phyloP scores from a whole-genome alignment of 31 red algal species.

The Odonthalia washingtoniensis region DNA sequence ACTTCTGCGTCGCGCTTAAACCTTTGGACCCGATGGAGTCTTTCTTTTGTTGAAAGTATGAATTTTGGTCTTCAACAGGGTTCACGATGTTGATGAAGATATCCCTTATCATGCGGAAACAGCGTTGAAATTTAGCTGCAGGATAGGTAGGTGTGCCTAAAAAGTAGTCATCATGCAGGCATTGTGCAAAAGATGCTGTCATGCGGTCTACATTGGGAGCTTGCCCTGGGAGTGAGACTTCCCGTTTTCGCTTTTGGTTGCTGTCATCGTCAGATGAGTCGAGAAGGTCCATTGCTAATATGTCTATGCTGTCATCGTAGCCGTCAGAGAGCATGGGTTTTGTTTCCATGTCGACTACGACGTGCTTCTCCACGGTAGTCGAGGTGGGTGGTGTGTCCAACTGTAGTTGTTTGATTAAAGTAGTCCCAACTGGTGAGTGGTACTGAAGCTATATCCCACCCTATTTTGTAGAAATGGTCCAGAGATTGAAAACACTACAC shows the following conservation, averaged over 20 bases:
- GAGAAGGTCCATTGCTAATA: not conserved
- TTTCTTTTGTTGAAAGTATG: conserved; percentile 4
- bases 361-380: not conserved
- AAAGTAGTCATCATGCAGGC: not conserved
- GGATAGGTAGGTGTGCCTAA: not conserved
- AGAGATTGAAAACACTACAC: too few species aligned
- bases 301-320: not conserved
- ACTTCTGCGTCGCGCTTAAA: not conserved
- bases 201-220: not conserved
- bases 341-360: conserved; percentile 2
- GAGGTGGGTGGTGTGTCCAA: too few species aligned
- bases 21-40: conserved; percentile 1
- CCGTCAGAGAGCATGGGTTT: not conserved
- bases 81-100: not conserved
- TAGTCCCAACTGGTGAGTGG: too few species aligned
- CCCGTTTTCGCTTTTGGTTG: not conserved
- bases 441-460: too few species aligned
- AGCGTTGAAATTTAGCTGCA: not conserved
- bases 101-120: conserved; percentile 21
- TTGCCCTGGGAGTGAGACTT: not conserved
- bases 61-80: not conserved
- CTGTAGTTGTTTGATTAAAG: too few species aligned
- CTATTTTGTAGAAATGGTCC: too few species aligned
- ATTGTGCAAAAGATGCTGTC: not conserved
- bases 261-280: not conserved